Conservation (phyloP, 495 filamentous ascomycete genomes). For the Trichoderma orchidacearum region DNA sequence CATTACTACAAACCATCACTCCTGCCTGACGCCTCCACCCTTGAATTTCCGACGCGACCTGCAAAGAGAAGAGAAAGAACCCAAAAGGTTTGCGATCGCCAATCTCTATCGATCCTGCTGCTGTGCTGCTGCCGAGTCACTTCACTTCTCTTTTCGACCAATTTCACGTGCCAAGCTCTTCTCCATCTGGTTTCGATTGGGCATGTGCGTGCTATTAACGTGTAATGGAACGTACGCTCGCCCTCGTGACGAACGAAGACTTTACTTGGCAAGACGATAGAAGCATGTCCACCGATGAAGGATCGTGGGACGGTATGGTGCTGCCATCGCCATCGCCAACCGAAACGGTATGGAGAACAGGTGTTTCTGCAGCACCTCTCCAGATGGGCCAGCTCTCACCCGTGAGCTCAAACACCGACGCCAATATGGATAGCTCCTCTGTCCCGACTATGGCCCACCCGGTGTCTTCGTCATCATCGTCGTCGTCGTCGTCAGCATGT, state of each 20-base stretch:
- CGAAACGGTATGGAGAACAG: neutral
- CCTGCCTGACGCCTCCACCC: neutral
- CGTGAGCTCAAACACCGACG: slow-evolving; percentile 33
- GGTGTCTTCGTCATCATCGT: slow-evolving; percentile 14
- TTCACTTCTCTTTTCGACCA: neutral
- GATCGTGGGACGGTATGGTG: slow-evolving; percentile 12
- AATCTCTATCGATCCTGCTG: neutral
- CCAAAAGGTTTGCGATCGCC: neutral
- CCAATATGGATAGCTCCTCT: slow-evolving; percentile 15
- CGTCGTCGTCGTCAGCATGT: slow-evolving; percentile 14
- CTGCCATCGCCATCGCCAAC: neutral
- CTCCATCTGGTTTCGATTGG: neutral
- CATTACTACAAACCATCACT: neutral
- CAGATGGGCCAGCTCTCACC: slow-evolving; percentile 34
- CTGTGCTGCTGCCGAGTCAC: neutral
- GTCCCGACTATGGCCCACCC: slow-evolving; percentile 18
- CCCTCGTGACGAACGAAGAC: slow-evolving; percentile 25
- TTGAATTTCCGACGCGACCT: neutral
- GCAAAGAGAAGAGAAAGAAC: neutral
- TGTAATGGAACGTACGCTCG: slow-evolving; percentile 27
- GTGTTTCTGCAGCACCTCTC: slow-evolving; percentile 12
- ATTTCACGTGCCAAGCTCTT: neutral
- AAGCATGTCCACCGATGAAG: slow-evolving; percentile 30
- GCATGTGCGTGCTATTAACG: slow-evolving; percentile 27
- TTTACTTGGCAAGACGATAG: slow-evolving; percentile 27